phyloP scores from a whole-genome alignment of 441 rosid species.

The Biscutella auriculata region DNA sequence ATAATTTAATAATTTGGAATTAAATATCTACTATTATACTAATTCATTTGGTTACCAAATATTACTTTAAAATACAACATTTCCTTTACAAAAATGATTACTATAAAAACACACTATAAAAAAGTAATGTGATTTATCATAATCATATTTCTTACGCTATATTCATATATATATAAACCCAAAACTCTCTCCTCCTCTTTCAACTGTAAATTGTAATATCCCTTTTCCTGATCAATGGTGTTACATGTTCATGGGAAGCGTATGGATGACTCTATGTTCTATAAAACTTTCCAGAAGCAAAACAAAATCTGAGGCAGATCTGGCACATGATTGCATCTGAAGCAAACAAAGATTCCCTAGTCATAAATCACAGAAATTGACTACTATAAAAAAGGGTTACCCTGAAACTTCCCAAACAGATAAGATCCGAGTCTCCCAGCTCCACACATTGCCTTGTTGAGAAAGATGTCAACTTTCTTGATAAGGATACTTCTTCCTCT shows the following conservation, averaged over 20 bases:
- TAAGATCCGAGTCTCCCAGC: slow-evolving; percentile 18
- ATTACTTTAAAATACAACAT: too few species aligned
- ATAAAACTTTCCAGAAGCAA: slow-evolving; percentile 2
- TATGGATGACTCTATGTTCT: neutral
- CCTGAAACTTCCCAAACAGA: slow-evolving; percentile 2
- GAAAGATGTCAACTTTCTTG: slow-evolving; percentile 30
- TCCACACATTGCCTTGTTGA: slow-evolving; percentile 7
- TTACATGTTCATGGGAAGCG: neutral
- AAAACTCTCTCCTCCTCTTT: too few species aligned
- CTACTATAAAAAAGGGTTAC: neutral
- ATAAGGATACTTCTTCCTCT: slow-evolving; percentile 30
- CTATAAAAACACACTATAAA: too few species aligned
- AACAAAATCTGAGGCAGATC: slow-evolving; percentile 14
- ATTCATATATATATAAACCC: too few species aligned
- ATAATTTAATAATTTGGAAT: too few species aligned
- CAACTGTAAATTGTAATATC: too few species aligned
- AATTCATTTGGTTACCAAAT: too few species aligned
- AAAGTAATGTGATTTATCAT: too few species aligned
- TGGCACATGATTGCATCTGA: slow-evolving; percentile 20
- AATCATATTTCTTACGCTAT: too few species aligned
- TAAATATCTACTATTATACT: too few species aligned
- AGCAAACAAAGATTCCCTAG: slow-evolving; percentile 21
- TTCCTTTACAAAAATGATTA: too few species aligned
- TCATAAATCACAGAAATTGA: neutral
- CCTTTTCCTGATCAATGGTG: too few species aligned